These are phyloP conservation scores for Leccinum fallax DNA, from an alignment of 1,284 basidiomycete genomes.

Conservation along the genomic window DNA sequence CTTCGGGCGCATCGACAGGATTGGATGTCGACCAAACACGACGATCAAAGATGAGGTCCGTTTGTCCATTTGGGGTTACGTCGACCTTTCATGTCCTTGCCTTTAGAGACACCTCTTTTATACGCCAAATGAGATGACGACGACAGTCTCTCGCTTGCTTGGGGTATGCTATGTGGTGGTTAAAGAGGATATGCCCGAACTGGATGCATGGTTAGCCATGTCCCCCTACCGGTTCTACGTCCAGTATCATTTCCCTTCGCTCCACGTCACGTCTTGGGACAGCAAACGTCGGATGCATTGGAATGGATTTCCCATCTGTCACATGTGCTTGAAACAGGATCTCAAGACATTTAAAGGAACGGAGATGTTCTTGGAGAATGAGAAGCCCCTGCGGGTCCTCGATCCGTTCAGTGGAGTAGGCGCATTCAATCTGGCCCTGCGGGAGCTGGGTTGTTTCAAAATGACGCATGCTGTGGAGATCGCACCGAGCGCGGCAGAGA, in stretches of 20 bases:
- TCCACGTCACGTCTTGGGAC: slow-evolving; percentile 44
- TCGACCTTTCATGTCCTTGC: slow-evolving; percentile 1
- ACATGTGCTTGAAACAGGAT: slow-evolving; percentile 43
- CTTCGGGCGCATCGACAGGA: slow-evolving; percentile 40
- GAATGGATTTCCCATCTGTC: slow-evolving; percentile 47
- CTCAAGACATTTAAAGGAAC: slow-evolving; percentile 37
- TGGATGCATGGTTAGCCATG: slow-evolving; percentile 50
- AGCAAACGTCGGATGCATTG: slow-evolving; percentile 34
- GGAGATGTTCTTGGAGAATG: slow-evolving; percentile 28
- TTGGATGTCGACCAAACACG: slow-evolving; percentile 28
- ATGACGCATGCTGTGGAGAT: slow-evolving; percentile 70
- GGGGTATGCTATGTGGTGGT: slow-evolving; percentile 52
- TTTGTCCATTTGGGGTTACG: background rate
- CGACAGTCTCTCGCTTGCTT: slow-evolving; percentile 45
- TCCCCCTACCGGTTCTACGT: slow-evolving; percentile 62
- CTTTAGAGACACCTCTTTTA: slow-evolving; percentile 33
- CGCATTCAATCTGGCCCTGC: slow-evolving; percentile 61
- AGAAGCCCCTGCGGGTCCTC: slow-evolving; percentile 47
- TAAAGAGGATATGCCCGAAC: slow-evolving; percentile 33
- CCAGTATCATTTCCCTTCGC: slow-evolving; percentile 47
- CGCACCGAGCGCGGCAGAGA: slow-evolving; percentile 66
- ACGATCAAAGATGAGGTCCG: slow-evolving; percentile 43
- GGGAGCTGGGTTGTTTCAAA: slow-evolving; percentile 51
- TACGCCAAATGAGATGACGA: slow-evolving; percentile 45
- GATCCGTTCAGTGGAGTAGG: slow-evolving; percentile 71